Conservation (phyloP, 169 alveolate genomes). For the Babesia ovis region DNA sequence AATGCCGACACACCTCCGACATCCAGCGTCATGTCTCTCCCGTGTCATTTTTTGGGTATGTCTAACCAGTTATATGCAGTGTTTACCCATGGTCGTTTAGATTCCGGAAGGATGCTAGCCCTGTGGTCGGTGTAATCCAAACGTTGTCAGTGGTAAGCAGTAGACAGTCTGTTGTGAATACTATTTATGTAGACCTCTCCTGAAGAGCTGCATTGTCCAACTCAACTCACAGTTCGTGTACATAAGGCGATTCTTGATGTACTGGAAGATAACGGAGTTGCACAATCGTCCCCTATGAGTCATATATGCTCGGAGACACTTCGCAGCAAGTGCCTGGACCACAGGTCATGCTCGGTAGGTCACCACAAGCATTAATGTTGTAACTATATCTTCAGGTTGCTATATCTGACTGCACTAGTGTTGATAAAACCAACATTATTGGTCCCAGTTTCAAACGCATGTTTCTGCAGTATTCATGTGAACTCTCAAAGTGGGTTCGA, state of each 20-base stretch:
- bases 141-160: slow-evolving; percentile 28
- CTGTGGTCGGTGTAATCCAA: slow-evolving; percentile 31
- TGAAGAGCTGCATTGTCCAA: slow-evolving; percentile 15
- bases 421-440: not conserved
- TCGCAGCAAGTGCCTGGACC: slow-evolving; percentile 40
- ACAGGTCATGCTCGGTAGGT: slow-evolving; percentile 42
- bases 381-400: not conserved
- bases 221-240: slow-evolving; percentile 37
- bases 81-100: not conserved
- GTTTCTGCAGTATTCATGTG: slow-evolving; percentile 49
- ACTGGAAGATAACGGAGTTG: not conserved
- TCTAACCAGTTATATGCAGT: not conserved
- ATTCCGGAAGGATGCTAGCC: not conserved
- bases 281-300: not conserved
- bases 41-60: slow-evolving; percentile 56
- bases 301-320: slow-evolving; percentile 45
- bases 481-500: slow-evolving; percentile 32
- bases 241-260: slow-evolving; percentile 41
- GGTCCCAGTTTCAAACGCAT: not conserved
- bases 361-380: no score
- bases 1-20: not conserved
- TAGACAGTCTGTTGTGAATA: not conserved
- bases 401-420: slow-evolving; percentile 9
- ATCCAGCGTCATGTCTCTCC: slow-evolving; percentile 22
- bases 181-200: slow-evolving; percentile 1